Evolutionary conservation across 2,329 filamentous ascomycete genomes (phyloP), one percentile per base, ranked within the genome.

Genomic region (Colletotrichum filicis): DNA sequence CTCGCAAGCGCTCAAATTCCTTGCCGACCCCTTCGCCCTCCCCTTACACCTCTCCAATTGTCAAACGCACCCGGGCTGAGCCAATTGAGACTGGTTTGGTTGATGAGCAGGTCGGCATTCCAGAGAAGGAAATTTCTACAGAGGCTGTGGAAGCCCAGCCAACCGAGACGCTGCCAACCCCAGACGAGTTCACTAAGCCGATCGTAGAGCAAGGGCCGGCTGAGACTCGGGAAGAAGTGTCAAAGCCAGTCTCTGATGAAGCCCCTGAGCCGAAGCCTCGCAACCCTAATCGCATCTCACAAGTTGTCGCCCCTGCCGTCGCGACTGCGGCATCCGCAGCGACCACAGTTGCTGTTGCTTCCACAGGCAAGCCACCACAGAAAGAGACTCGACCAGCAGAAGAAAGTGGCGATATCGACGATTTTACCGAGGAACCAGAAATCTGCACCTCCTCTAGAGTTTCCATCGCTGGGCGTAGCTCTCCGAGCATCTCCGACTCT

Each of bases 401-500:
- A 73, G 81, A 90, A 78, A 62, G 88, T 76, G 77, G 87, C 74
- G 81, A 89, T 78, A 76, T 87, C 79, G 76, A 89, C 76, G 80
- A 91, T 75, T 68, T 86, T 77, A 76, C 88, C 79, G 74, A 88
- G 76, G 86, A 89, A 76, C 87, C 88, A 2, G 84, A 90, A 76
- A 89, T 91, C 35, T 75, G 91, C 67, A 91, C 87, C 0, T 89
- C 89, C 0, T 86, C 88, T 4, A 84, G 89, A 46, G 83, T 91
- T 9, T 91, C 89, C 4, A 85, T 90, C 30, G 84, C 85, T 35
- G 87, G 87, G 42, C 85, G 85, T 75, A 84, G 84, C 37, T 89
- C 88, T 0, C 86, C 87, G 2, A 81, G 86, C 3, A 79, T 82
- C 2, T 88, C 88, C 0, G 88, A 90, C 8, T 80, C 82, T 53